Base-by-base conservation (phyloP, 2,329 filamentous ascomycete genomes). In the Penicillium griseofulvum region DNA sequence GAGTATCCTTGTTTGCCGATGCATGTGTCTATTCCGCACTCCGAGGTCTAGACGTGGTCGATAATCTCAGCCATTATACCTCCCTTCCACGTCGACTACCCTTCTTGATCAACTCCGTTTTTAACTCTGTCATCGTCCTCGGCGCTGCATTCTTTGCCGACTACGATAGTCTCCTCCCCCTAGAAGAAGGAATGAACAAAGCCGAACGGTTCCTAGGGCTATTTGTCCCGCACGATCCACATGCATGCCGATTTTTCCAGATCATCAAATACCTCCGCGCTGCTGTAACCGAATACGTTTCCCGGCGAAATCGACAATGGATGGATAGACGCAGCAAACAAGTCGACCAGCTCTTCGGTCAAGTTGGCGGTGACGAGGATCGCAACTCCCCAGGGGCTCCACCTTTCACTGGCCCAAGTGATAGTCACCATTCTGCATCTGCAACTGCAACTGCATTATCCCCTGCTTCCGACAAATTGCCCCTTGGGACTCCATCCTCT, bases 111-210 rank as follows among this genome's bases (percentile, higher is more conserved):
- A 80, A 79, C 46, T 76, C 75, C 1, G 71, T 76, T 4, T 80
- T 80, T 55, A 73, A 78, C 6, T 76, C 77, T 0, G 75, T 74
- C 0, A 62, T 80, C 0, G 76, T 79, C 0, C 66, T 80, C 0
- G 78, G 78, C 0, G 70, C 78, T 0, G 76, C 77, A 0, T 70
- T 74, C 24, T 79, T 80, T 47, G 76, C 75, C 0, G 76, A 80
- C 51, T 72, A 80, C 2, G 76, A 79, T 52, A 71, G 67, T 43
- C 50, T 70, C 4, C 65, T 73, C 17, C 71, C 70, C 0, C 59
- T 74, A 1, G 66, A 71, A 53, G 70, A 69, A 24, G 67, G 69
- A 5, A 51, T 74, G 55, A 65, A 64, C 42, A 72, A 72, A 56
- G 70, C 71, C 17, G 69, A 73, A 41, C 62, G 61, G 17, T 71